Base-by-base conservation (phyloP, 1,139 yeast species). In the Meyerozyma athensensis region DNA sequence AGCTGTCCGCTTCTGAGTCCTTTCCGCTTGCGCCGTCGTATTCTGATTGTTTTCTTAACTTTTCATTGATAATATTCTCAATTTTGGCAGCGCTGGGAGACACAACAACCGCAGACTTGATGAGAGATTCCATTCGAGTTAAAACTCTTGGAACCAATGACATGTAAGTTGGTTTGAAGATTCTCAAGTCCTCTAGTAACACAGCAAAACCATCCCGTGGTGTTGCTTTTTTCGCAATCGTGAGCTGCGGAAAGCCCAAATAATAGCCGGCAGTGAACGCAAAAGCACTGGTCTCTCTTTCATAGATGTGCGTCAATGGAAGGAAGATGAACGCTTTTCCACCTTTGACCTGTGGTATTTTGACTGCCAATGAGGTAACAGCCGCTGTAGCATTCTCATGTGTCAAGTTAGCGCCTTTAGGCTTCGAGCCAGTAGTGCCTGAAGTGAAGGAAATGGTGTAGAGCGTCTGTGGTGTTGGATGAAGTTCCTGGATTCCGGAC, bases 261-360 rank as follows among this genome's bases (percentile, higher is more conserved):
- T 59, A 51, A 39, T 60, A 68, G 35, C 76, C 77, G 43, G 53
- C 46, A 12, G 54, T 43, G 32, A 65, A 43, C 7, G 56, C 59
- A 42, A 54, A 53, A 1, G 61, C 60, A 31, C 56, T 46, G 30
- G 60, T 58, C 46, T 61, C 60, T 43, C 72, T 52, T 48, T 67
- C 72, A 42, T 56, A 67, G 23, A 67, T 65, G 44, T 67, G 73
- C n/a, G 71, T 68, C 44, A 65, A 56, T 1, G 72, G 72, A 35
- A 65, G 49, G 40, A 57, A 64, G 7, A 54, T 48, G 38, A 56
- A 59, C 4, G 56, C 58, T 28, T 42, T 49, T 5, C 45, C 46
- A 20, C 39, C 26, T 3, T 36, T 35, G 19, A 49, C 32, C 10
- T 47, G 43, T 2, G 54, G 38, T 13, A 50, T 40, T 4, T 18